A percentile compares a stretch with the other conserved stretches of the same genome.
These are phyloP conservation scores for Rhinocladiella similis DNA, from an alignment of 2,329 filamentous ascomycete species.

Conservation along the genomic window DNA sequence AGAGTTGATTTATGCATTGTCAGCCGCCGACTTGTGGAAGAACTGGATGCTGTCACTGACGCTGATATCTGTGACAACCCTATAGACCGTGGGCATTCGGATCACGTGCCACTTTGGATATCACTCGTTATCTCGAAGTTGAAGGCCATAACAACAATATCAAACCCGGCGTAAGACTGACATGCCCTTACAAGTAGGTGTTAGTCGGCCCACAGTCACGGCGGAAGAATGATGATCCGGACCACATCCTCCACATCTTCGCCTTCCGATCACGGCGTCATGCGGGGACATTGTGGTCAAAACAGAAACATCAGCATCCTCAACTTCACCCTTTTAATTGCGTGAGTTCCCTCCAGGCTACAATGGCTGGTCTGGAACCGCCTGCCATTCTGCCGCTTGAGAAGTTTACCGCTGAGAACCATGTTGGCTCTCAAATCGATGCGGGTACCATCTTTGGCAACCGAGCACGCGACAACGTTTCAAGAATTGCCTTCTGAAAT, in stretches of 20 bases:
- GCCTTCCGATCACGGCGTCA: neutral
- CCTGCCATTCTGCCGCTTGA: neutral
- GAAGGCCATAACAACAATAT: neutral
- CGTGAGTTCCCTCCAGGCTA: neutral
- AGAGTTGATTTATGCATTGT: slow-evolving; percentile 54
- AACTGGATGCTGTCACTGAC: slow-evolving; percentile 33
- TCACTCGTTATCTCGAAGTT: slow-evolving; percentile 26
- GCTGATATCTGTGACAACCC: slow-evolving; percentile 45
- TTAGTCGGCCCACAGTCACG: neutral
- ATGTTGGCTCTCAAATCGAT: slow-evolving; percentile 24
- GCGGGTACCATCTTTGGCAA: slow-evolving; percentile 6
- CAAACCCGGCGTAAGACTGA: neutral
- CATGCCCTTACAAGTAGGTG: neutral
- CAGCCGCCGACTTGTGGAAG: slow-evolving; percentile 42
- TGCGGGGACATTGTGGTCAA: neutral
- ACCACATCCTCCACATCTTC: neutral
- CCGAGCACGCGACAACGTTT: slow-evolving; percentile 15
- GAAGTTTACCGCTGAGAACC: neutral
- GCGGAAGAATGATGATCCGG: slow-evolving; percentile 1
- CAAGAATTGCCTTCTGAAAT: slow-evolving; percentile 20
- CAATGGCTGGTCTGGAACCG: neutral
- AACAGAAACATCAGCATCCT: neutral
- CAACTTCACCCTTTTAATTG: neutral
- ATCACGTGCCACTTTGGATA: slow-evolving; percentile 56
- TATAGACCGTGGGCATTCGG: slow-evolving; percentile 52